These are phyloP conservation scores for Eucalyptus virginea DNA, from an alignment of 345 rosid species.

Conservation along the genomic window DNA sequence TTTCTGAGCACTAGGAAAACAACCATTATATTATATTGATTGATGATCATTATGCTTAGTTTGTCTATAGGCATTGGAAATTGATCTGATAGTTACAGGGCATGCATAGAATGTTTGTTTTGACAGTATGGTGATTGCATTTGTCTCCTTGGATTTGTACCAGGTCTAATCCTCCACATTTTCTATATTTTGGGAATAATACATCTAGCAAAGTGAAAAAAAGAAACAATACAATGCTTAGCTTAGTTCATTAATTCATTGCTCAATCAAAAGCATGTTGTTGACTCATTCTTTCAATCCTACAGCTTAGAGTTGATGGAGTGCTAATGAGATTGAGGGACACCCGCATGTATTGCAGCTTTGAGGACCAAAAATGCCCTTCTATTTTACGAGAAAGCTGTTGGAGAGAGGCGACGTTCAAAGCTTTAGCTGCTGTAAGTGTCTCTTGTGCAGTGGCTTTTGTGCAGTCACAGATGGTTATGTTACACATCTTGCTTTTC, in stretches of 20 bases:
- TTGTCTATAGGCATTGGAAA: neutral
- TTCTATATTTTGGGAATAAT: neutral
- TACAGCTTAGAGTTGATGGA: constrained; percentile 97
- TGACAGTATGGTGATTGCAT: neutral
- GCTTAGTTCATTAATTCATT: neutral
- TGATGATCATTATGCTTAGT: neutral
- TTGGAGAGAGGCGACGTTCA: constrained; percentile 86
- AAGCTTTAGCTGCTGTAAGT: constrained; percentile 70
- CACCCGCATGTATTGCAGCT: constrained; percentile 73
- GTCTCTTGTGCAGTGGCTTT: neutral
- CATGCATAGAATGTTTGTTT: neutral
- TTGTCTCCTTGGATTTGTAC: neutral
- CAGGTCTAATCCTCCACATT: neutral
- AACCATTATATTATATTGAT: neutral
- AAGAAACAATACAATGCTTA: neutral
- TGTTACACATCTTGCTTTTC: neutral
- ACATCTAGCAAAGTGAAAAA: neutral
- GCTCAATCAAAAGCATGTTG: neutral
- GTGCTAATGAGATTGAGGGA: constrained; percentile 93
- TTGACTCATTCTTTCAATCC: neutral
- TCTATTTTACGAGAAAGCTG: constrained; percentile 75
- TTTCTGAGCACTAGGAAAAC: neutral
- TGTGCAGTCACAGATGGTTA: neutral
- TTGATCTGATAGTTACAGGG: neutral
- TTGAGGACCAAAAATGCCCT: constrained; percentile 28